Conservation (phyloP, 176 grass and related monocot species). For the Juncus effusus region DNA sequence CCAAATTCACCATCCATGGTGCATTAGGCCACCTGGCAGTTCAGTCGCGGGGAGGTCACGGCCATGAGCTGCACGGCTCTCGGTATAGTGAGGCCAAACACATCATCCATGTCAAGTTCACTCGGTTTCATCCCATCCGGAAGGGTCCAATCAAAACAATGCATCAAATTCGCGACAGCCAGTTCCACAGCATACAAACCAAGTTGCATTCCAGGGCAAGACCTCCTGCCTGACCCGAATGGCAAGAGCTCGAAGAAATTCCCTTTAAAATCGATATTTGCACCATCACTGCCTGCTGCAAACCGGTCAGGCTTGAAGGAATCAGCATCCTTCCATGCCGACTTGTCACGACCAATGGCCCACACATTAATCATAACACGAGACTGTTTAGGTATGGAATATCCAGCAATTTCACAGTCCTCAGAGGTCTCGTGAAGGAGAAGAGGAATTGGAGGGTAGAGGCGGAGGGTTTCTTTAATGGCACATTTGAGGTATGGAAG, state of each 20-base stretch:
- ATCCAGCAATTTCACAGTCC: constrained; percentile 32
- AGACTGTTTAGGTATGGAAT: constrained; percentile 29
- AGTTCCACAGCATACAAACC: constrained; percentile 43
- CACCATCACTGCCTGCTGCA: constrained; percentile 2
- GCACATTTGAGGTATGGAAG: constrained; percentile 37
- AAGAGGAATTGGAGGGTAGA: constrained; percentile 46
- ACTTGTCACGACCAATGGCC: constrained; percentile 34
- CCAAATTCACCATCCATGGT: not conserved
- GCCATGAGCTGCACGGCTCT: constrained; percentile 30
- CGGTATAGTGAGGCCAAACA: constrained; percentile 47
- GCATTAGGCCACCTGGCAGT: constrained; percentile 20
- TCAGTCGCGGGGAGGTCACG: constrained; percentile 34
- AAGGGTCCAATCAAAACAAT: constrained; percentile 39
- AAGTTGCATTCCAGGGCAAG: constrained; percentile 42
- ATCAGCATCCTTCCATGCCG: constrained; percentile 33
- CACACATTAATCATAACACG: constrained; percentile 48
- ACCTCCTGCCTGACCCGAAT: constrained; percentile 47
- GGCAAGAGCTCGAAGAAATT: constrained; percentile 45
- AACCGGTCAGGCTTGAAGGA: constrained; percentile 42
- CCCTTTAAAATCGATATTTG: constrained; percentile 37
- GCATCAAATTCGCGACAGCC: constrained; percentile 35
- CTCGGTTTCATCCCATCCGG: constrained; percentile 33
- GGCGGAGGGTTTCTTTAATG: constrained; percentile 38
- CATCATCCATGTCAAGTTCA: constrained; percentile 41
- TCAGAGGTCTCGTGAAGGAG: constrained; percentile 37